These are phyloP conservation scores for Dalbergia cultrata DNA, from an alignment of 306 rosid species.

Conservation along the genomic window DNA sequence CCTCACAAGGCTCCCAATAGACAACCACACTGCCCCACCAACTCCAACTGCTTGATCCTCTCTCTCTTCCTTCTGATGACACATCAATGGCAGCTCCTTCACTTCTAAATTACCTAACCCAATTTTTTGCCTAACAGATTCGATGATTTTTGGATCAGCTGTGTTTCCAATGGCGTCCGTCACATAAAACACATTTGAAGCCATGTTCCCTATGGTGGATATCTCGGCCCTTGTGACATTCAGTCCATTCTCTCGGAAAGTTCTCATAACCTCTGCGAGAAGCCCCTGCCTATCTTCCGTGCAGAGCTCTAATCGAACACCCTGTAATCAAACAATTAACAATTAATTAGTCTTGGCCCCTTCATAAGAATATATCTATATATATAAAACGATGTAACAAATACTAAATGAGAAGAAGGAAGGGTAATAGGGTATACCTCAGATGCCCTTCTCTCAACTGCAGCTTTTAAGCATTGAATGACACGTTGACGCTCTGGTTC, in stretches of 20 bases:
- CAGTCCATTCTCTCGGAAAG: slow-evolving; percentile 88
- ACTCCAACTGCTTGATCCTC: slow-evolving; percentile 73
- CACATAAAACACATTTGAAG: slow-evolving; percentile 76
- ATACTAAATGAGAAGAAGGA: background rate
- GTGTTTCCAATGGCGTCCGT: slow-evolving; percentile 78
- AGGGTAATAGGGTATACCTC: slow-evolving; percentile 57
- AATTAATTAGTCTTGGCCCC: background rate
- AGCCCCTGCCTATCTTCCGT: slow-evolving; percentile 72
- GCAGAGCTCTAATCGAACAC: slow-evolving; percentile 79
- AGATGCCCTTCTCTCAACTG: slow-evolving; percentile 87
- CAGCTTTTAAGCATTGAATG: slow-evolving; percentile 86
- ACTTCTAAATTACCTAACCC: slow-evolving; percentile 76
- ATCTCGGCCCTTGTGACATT: slow-evolving; percentile 93
- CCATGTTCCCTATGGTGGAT: slow-evolving; percentile 62
- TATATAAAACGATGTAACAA: background rate
- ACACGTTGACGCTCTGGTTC: slow-evolving; percentile 91
- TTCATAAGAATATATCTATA: background rate
- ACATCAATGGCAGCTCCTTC: slow-evolving; percentile 71
- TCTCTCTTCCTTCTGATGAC: slow-evolving; percentile 56
- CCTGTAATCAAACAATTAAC: slow-evolving; percentile 56
- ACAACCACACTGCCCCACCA: slow-evolving; percentile 88
- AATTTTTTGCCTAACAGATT: slow-evolving; percentile 75
- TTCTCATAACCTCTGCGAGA: slow-evolving; percentile 86
- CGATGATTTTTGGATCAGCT: slow-evolving; percentile 66
- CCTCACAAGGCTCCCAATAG: slow-evolving; percentile 87